Evolutionary conservation across 441 rosid genomes (phyloP).

Genomic region (Gossypium gossypioides): DNA sequence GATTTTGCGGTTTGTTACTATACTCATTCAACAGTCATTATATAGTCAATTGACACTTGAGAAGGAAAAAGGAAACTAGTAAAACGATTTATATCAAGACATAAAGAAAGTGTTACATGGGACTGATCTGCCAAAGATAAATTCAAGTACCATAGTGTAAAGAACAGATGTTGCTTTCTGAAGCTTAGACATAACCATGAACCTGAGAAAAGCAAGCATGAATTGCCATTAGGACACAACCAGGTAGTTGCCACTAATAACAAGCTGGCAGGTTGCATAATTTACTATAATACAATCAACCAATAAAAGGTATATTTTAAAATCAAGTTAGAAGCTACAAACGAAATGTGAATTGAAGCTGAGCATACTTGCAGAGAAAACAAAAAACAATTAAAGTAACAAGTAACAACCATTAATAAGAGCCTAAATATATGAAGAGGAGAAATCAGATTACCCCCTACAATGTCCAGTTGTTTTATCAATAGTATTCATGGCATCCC

Average conservation of each 20-base stretch:
- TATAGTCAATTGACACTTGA: background rate
- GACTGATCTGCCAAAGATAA: background rate
- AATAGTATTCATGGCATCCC: conserved; percentile 46
- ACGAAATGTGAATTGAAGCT: background rate
- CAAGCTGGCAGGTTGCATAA: background rate
- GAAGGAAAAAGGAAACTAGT: background rate
- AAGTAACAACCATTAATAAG: background rate
- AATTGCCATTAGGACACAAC: background rate
- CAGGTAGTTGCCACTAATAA: background rate
- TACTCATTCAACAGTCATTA: background rate
- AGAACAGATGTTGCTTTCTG: conserved; percentile 4
- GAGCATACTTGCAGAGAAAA: background rate
- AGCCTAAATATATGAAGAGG: background rate
- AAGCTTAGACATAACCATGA: conserved; percentile 8
- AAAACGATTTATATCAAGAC: background rate
- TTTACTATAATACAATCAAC: background rate
- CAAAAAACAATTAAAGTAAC: background rate
- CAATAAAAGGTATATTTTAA: background rate
- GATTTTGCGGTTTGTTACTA: background rate
- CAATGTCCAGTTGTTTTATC: conserved; percentile 34
- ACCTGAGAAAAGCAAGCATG: conserved; percentile 2
- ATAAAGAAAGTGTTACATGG: background rate
- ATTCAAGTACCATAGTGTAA: conserved; percentile 5
- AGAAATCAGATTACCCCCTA: conserved; percentile 34
- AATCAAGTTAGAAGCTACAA: background rate